phyloP scores from a whole-genome alignment of 1,284 basidiomycete genomes.

The Microbotryum violaceum region DNA sequence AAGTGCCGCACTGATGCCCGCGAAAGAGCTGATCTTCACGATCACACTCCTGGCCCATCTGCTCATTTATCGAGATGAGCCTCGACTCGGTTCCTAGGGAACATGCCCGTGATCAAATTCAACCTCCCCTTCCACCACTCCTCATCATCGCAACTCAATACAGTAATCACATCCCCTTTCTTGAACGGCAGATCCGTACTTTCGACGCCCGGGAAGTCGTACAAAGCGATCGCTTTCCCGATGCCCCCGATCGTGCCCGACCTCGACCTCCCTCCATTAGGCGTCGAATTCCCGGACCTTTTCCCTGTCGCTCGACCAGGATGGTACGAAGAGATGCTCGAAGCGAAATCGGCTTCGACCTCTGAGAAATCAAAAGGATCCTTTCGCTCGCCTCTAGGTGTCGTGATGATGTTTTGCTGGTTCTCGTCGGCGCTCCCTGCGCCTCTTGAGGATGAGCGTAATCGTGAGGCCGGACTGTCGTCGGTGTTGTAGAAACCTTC shows the following conservation, averaged over 20 bases:
- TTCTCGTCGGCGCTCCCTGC: no score
- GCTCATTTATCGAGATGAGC: conserved; percentile 3
- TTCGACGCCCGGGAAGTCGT: conserved; percentile 25
- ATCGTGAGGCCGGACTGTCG: not conserved
- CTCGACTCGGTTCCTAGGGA: conserved; percentile 54
- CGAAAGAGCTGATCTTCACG: no score
- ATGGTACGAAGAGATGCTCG: not conserved
- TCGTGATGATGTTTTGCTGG: no score
- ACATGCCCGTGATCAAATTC: conserved; percentile 47
- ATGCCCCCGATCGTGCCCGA: conserved; percentile 9
- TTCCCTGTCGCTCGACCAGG: conserved; percentile 4
- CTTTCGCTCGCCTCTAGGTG: not conserved
- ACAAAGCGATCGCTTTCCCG: conserved; percentile 22
- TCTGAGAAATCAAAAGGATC: conserved; percentile 19
- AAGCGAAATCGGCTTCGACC: conserved; percentile 21
- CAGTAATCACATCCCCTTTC: conserved; percentile 72
- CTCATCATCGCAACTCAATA: conserved; percentile 65
- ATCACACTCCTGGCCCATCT: no score
- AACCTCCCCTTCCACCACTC: conserved; percentile 63
- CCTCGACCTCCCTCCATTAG: not conserved
- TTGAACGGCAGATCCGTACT: conserved; percentile 62
- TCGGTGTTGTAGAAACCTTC: conserved; percentile 9
- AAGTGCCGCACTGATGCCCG: no score
- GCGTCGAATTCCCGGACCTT: conserved; percentile 5
- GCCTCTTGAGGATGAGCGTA: no score